Base-by-base conservation (phyloP, 1,284 basidiomycete species). In the Ustilago loliicola region DNA sequence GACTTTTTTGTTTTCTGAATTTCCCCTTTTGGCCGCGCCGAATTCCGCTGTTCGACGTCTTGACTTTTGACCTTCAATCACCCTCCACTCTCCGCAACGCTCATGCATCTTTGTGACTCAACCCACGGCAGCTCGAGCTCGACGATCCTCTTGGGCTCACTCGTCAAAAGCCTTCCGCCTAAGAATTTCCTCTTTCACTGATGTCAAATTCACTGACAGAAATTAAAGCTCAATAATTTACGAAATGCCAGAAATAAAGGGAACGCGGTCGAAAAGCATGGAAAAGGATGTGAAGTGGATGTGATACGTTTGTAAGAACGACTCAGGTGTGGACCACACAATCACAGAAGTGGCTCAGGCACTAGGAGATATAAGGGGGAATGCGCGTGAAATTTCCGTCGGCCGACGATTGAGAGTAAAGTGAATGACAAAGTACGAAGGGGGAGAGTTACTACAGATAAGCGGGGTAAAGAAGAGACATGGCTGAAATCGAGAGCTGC, bases 141-240 rank as follows among this genome's bases (percentile, higher is more conserved):
- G 61, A 72, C 47, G 65, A 72, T 38, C 65, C 70, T 38, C 70
- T 72, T 5, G 50, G 65, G 23, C 48, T 72, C 27, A 67, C 57
- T 27, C 60, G 61, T 15, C 48, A 11, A 11, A 50, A 50, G 15
- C 30, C 64, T 7, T 66, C 56, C 17, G 42, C 25, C 9, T 50
- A 50, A 36, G n/a, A 10, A 5, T 21, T 54, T 36, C 19, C 8
- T n/a, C 11, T 40, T 13, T 1, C 38, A 17, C 1, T 5, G 15
- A 40, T 40, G 38, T 10, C 38, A 40, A 40, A 11, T 40, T 40
- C 38, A 17, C 38, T 5, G 15, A 40, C 10, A 19, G 11, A 11
- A 17, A 40, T 40, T 40, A 40, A 17, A 40, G 1, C 38, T 40
- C 38, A 1, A 40, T 40, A 15, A 10, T 40, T 13, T 5, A 4